A percentile compares a stretch with the other conserved stretches of the same genome.
Conservation (phyloP, 1,284 basidiomycete genomes). For the Somion occarium region DNA sequence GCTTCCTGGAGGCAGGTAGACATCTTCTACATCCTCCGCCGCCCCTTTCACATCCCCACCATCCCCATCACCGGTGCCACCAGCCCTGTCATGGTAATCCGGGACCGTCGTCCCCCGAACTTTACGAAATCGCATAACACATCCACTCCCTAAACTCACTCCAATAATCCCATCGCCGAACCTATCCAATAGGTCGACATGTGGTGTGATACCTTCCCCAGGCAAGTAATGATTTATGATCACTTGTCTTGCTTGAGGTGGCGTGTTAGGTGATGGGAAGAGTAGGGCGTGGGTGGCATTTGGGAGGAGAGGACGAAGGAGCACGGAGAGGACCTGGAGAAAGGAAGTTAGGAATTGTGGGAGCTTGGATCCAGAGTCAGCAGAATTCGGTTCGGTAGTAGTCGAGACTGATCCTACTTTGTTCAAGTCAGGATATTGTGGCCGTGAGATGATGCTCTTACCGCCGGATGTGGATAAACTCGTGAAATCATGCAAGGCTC, state of each 20-base stretch:
- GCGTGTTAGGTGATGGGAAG: conserved; percentile 39
- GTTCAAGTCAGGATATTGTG: no score
- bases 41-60: conserved; percentile 6
- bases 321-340: conserved; percentile 41
- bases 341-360: conserved; percentile 52
- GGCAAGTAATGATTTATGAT: conserved; percentile 78
- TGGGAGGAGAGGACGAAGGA: conserved; percentile 47
- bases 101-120: conserved; percentile 3
- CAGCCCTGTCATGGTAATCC: conserved; percentile 7
- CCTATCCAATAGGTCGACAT: conserved; percentile 71
- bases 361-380: conserved; percentile 38
- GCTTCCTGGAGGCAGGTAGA: conserved; percentile 65
- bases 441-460: no score
- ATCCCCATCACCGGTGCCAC: background rate
- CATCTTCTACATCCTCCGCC: conserved; percentile 10
- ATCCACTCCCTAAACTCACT: conserved; percentile 67
- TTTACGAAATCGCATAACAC: conserved; percentile 64
- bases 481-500: conserved; percentile 14
- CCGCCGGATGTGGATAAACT: no score
- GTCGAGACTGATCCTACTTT: no score
- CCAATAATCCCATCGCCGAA: conserved; percentile 81
- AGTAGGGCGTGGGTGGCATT: conserved; percentile 43
- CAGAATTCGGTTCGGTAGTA: conserved; percentile 1
- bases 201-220: conserved; percentile 76
- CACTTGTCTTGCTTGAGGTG: conserved; percentile 58